These are phyloP conservation scores for Seminavis robusta DNA, from an alignment of 108 stramenopile genomes.

Conservation along the genomic window DNA sequence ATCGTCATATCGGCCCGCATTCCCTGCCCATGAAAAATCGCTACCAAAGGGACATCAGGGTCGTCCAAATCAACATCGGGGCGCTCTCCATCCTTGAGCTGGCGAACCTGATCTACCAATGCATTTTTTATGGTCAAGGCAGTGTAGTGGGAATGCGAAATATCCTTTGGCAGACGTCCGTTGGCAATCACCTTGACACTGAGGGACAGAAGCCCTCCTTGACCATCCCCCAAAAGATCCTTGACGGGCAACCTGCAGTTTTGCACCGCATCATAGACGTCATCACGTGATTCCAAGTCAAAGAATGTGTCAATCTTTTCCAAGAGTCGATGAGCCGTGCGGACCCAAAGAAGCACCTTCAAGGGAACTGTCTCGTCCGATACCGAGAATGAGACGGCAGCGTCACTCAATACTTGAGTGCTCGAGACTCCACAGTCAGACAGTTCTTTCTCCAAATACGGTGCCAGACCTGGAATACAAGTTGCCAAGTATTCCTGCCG, in stretches of 20 bases:
- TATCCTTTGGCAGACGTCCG: slow-evolving; percentile 55
- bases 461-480: slow-evolving; percentile 71
- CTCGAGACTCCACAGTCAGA: slow-evolving; percentile 30
- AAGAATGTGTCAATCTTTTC: slow-evolving; percentile 34
- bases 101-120: slow-evolving; percentile 65
- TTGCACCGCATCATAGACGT: slow-evolving; percentile 49
- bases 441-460: slow-evolving; percentile 54
- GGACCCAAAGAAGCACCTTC: slow-evolving; percentile 52
- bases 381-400: slow-evolving; percentile 29
- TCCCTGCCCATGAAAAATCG: slow-evolving; percentile 37
- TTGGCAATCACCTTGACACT: slow-evolving; percentile 50
- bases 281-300: slow-evolving; percentile 36
- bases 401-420: slow-evolving; percentile 19
- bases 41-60: slow-evolving; percentile 76
- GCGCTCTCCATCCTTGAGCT: slow-evolving; percentile 57
- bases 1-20: slow-evolving; percentile 30
- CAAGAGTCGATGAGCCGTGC: slow-evolving; percentile 77
- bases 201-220: slow-evolving; percentile 62
- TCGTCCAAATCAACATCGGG: slow-evolving; percentile 68
- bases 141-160: slow-evolving; percentile 77
- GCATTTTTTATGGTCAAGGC: slow-evolving; percentile 82
- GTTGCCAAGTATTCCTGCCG: slow-evolving; percentile 43
- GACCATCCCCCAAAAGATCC: slow-evolving; percentile 58
- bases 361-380: slow-evolving; percentile 42
- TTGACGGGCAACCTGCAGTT: slow-evolving; percentile 37